These are phyloP conservation scores for Ophidiomyces ophidiicola DNA, from an alignment of 2,329 filamentous ascomycete species.

Conservation along the genomic window DNA sequence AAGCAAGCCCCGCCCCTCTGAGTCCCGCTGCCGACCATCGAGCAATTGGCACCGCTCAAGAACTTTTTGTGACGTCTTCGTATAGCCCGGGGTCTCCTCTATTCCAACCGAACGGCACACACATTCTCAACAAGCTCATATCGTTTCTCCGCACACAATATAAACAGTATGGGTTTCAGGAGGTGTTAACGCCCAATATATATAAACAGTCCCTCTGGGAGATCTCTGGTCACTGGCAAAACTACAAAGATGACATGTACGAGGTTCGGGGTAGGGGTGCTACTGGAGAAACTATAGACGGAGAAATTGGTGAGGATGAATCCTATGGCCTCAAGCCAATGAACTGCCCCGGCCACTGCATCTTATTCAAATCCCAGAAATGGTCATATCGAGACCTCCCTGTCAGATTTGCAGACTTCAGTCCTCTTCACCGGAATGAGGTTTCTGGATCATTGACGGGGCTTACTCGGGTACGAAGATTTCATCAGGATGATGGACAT, in stretches of 20 bases:
- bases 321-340: slow-evolving; percentile 82
- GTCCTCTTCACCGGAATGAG: slow-evolving; percentile 76
- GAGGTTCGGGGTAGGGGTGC: slow-evolving; percentile 51
- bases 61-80: slow-evolving; percentile 64
- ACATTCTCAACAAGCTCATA: slow-evolving; percentile 72
- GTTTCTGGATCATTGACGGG: slow-evolving; percentile 69
- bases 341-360: slow-evolving; percentile 83
- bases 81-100: slow-evolving; percentile 80
- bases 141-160: slow-evolving; percentile 76
- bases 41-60: slow-evolving; percentile 44
- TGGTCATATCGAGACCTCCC: slow-evolving; percentile 71
- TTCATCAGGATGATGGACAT: slow-evolving; percentile 84
- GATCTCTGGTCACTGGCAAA: slow-evolving; percentile 74
- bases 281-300: slow-evolving; percentile 26
- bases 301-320: slow-evolving; percentile 44
- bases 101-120: slow-evolving; percentile 68
- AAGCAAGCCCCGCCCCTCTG: slow-evolving; percentile 17
- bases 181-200: slow-evolving; percentile 80
- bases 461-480: slow-evolving; percentile 69
- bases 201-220: slow-evolving; percentile 84
- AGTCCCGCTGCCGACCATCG: slow-evolving; percentile 40
- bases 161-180: slow-evolving; percentile 69
- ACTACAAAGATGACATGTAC: slow-evolving; percentile 89
- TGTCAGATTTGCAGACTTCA: slow-evolving; percentile 76
- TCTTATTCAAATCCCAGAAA: slow-evolving; percentile 63